A percentile compares a stretch with the other conserved stretches of the same genome.
Conservation (phyloP, 1,284 basidiomycete species). For the Pseudozyma sp. region DNA sequence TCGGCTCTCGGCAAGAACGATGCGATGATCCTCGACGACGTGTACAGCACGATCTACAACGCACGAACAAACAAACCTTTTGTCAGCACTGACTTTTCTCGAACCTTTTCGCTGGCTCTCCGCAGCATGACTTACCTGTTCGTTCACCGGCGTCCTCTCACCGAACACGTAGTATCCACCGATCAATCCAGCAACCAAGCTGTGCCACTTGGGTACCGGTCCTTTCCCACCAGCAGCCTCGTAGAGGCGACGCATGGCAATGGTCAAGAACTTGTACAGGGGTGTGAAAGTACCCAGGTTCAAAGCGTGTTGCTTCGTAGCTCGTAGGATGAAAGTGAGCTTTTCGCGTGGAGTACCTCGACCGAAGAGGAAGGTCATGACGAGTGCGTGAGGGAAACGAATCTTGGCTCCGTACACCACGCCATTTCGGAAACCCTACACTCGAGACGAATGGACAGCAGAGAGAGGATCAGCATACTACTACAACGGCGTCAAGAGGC, state of each 20-base stretch:
- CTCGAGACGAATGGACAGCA: not conserved
- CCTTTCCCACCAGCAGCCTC: conserved; percentile 77
- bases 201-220: conserved; percentile 76
- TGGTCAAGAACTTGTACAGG: conserved; percentile 86
- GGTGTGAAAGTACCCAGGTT: conserved; percentile 94
- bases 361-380: conserved; percentile 94
- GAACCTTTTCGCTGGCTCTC: not conserved
- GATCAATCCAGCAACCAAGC: conserved; percentile 90
- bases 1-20: conserved; percentile 62
- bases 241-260: conserved; percentile 82
- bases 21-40: conserved; percentile 61
- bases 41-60: conserved; percentile 88
- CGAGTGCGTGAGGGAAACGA: conserved; percentile 93
- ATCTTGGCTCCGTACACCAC: conserved; percentile 96
- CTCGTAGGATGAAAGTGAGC: conserved; percentile 78
- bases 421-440: conserved; percentile 83
- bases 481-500: not conserved
- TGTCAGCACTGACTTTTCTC: not conserved
- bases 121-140: conserved; percentile 78
- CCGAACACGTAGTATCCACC: conserved; percentile 95
- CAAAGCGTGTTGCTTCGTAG: conserved; percentile 88
- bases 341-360: conserved; percentile 71
- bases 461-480: not conserved
- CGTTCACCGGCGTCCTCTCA: conserved; percentile 94
- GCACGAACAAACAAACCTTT: not conserved